phyloP scores from a whole-genome alignment of 2,329 filamentous ascomycete species.

The Colletotrichum plurivorum region DNA sequence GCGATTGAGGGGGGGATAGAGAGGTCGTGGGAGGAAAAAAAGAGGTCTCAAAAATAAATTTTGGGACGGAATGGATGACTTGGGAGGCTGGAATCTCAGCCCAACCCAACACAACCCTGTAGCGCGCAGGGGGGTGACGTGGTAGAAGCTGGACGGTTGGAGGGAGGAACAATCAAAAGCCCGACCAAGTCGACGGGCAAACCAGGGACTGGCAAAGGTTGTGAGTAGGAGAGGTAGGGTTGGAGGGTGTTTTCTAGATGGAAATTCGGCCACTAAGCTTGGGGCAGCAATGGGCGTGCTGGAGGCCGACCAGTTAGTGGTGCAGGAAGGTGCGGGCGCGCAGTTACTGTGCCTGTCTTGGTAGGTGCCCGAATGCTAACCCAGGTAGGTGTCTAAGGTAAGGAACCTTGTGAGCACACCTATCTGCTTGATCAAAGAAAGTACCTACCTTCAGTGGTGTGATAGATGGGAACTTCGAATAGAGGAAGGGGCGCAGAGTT shows the following conservation, averaged over 20 bases:
- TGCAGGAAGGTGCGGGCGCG: constrained; percentile 12
- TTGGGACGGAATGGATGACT: constrained; percentile 38
- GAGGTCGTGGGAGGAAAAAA: constrained; percentile 8
- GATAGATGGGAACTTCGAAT: too few species aligned
- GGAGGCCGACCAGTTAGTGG: constrained; percentile 9
- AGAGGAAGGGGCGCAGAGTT: too few species aligned
- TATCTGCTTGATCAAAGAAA: too few species aligned
- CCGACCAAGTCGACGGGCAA: too few species aligned
- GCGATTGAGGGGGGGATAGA: background rate
- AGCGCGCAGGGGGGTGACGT: constrained; percentile 37
- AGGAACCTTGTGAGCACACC: too few species aligned
- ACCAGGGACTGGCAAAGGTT: too few species aligned
- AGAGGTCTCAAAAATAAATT: constrained; percentile 34
- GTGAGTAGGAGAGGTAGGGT: background rate
- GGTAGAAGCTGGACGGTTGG: constrained; percentile 4
- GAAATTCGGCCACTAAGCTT: background rate
- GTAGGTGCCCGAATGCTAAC: background rate
- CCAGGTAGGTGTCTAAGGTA: background rate
- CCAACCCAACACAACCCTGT: constrained; percentile 40
- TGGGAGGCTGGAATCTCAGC: constrained; percentile 39
- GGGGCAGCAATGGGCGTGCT: constrained; percentile 20
- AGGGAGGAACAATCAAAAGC: too few species aligned
- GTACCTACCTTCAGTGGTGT: too few species aligned
- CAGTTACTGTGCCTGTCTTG: background rate
- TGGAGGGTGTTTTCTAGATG: background rate